Conservation (phyloP, 352 stramenopile species). For the Phytophthora pisi region DNA sequence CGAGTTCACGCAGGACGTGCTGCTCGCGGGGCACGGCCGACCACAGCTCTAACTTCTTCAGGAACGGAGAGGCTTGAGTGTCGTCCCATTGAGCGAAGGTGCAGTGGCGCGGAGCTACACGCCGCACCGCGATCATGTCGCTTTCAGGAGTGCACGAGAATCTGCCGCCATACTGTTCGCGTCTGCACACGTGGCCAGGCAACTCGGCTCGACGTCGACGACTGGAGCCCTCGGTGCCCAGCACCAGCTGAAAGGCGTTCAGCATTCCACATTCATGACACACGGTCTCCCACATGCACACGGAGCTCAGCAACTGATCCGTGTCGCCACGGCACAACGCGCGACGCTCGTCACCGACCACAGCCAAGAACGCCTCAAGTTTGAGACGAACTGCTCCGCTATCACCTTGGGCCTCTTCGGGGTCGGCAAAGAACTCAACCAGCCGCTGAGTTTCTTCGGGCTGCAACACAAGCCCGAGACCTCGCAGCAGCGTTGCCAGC, state of each 20-base stretch:
- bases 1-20: constrained; percentile 64
- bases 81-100: constrained; percentile 70
- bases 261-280: constrained; percentile 92
- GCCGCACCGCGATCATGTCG: constrained; percentile 70
- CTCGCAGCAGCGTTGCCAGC: constrained; percentile 58
- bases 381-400: constrained; percentile 23
- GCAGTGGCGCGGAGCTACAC: constrained; percentile 58
- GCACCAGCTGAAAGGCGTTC: constrained; percentile 87
- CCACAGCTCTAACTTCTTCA: constrained; percentile 81
- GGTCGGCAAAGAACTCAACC: constrained; percentile 86
- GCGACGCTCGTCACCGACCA: constrained; percentile 75
- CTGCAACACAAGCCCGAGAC: constrained; percentile 85
- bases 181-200: constrained; percentile 67
- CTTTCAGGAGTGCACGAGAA: constrained; percentile 68
- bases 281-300: constrained; percentile 93
- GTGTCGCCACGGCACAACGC: constrained; percentile 78
- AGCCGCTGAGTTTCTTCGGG: constrained; percentile 79
- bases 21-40: constrained; percentile 75
- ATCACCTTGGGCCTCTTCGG: constrained; percentile 54
- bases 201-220: constrained; percentile 69
- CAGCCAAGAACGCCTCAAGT: constrained; percentile 77
- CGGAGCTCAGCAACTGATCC: constrained; percentile 71
- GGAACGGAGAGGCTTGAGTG: constrained; percentile 47
- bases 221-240: constrained; percentile 49
- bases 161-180: constrained; percentile 47